A percentile compares a stretch with the other conserved stretches of the same genome.
Conservation (phyloP, 495 filamentous ascomycete species). For the Aspergillus sclerotioniger region DNA sequence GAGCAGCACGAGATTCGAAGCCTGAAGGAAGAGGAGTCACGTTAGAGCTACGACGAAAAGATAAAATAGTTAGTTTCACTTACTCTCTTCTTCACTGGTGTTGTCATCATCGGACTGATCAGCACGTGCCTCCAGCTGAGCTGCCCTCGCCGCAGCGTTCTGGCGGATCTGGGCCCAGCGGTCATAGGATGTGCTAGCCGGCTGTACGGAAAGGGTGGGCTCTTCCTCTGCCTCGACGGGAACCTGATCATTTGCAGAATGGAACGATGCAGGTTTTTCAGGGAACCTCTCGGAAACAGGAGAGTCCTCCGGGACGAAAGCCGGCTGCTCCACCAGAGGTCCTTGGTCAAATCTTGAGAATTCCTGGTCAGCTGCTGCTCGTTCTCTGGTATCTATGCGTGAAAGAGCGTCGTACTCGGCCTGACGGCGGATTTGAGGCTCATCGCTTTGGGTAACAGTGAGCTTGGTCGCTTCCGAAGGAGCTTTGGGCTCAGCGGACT, state of each 20-base stretch:
- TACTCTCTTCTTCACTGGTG: slow-evolving; percentile 94
- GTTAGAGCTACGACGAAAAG: slow-evolving; percentile 15
- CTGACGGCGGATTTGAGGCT: slow-evolving; percentile 48
- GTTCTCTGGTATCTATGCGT: slow-evolving; percentile 63
- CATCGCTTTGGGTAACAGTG: slow-evolving; percentile 27
- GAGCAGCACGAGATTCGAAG: slow-evolving; percentile 92
- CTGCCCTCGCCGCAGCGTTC: slow-evolving; percentile 82
- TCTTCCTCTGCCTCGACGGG: slow-evolving; percentile 8
- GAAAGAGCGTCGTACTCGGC: slow-evolving; percentile 55
- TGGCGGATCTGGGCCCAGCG: slow-evolving; percentile 94
- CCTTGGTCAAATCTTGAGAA: slow-evolving; percentile 90
- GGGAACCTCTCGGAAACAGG: slow-evolving; percentile 30
- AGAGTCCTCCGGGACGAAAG: slow-evolving; percentile 73
- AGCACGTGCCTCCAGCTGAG: slow-evolving; percentile 50
- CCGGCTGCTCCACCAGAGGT: slow-evolving; percentile 80
- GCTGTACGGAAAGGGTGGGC: slow-evolving; percentile 7
- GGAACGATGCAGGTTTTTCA: slow-evolving; percentile 17
- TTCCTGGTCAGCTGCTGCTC: slow-evolving; percentile 61
- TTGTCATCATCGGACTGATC: slow-evolving; percentile 74
- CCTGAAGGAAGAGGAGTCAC: slow-evolving; percentile 47
- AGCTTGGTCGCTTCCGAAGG: slow-evolving; percentile 14
- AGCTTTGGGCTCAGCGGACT: slow-evolving; percentile 10
- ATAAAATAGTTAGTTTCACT: slow-evolving; percentile 35
- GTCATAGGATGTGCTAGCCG: slow-evolving; percentile 49
- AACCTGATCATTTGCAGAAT: slow-evolving; percentile 4